Conservation (phyloP, 352 stramenopile genomes). For the Paralagenidium karlingii region DNA sequence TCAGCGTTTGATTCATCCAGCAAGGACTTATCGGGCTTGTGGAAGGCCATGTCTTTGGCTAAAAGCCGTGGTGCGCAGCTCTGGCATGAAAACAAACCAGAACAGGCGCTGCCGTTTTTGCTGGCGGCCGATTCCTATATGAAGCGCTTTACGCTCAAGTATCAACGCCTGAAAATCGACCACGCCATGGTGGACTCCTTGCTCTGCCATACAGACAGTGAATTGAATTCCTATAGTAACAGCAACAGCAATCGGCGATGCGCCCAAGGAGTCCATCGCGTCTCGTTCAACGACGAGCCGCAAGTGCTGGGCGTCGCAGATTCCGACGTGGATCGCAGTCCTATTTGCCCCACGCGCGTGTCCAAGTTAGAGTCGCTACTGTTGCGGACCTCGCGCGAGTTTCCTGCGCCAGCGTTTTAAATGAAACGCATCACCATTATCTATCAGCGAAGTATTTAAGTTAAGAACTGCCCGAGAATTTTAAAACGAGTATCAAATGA, state of each 20-base stretch:
- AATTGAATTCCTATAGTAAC: not conserved
- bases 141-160: conserved; percentile 82
- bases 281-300: conserved; percentile 52
- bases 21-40: conserved; percentile 61
- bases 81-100: conserved; percentile 79
- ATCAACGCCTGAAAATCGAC: conserved; percentile 75
- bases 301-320: conserved; percentile 62
- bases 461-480: too few relatives aligned
- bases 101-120: conserved; percentile 68
- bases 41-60: conserved; percentile 73
- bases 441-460: too few relatives aligned
- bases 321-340: conserved; percentile 54
- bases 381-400: conserved; percentile 70
- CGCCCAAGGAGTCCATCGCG: too few relatives aligned
- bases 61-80: conserved; percentile 64
- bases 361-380: conserved; percentile 76
- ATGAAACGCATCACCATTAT: too few relatives aligned
- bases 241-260: not conserved
- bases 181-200: conserved; percentile 69
- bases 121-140: conserved; percentile 79
- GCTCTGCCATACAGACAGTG: too few relatives aligned
- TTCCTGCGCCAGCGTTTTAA: conserved; percentile 62
- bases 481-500: too few relatives aligned
- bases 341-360: conserved; percentile 58
- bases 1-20: conserved; percentile 48